Evolutionary conservation across 2,329 filamentous ascomycete genomes (phyloP).

Genomic region (Fusarium nanum): DNA sequence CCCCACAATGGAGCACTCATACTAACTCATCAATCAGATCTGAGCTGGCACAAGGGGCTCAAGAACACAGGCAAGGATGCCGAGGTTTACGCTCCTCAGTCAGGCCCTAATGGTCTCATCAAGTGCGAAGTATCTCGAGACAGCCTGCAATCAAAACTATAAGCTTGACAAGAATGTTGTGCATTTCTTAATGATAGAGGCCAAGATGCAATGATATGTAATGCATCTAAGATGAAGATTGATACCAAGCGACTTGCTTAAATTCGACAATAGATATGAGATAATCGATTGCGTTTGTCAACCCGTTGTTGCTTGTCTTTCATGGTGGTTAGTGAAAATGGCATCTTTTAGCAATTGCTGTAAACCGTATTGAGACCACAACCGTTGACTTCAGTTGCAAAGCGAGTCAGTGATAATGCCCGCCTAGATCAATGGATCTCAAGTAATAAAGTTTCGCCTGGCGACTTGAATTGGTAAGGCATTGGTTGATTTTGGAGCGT

Average conservation of each 20-base stretch:
- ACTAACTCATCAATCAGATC: conserved; percentile 65
- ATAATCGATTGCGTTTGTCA: not conserved
- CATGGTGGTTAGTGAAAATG: not conserved
- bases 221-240: conserved; percentile 29
- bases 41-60: conserved; percentile 95
- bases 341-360: not conserved
- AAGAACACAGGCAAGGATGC: conserved; percentile 97
- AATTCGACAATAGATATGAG: conserved; percentile 14
- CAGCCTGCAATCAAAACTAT: conserved; percentile 37
- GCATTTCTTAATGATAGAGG: conserved; percentile 17
- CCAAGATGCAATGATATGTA: conserved; percentile 34
- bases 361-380: not conserved
- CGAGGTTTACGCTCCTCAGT: conserved; percentile 94
- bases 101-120: conserved; percentile 93
- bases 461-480: not conserved
- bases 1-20: not conserved
- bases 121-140: conserved; percentile 84
- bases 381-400: not conserved
- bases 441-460: not conserved
- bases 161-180: conserved; percentile 3
- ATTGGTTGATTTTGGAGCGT: not conserved
- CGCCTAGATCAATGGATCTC: not conserved
- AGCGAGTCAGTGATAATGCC: not conserved
- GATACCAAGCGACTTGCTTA: conserved; percentile 34
- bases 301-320: not conserved